These are phyloP conservation scores for Rhamnella rubrinervis DNA, from an alignment of 331 rosid species.

Conservation along the genomic window DNA sequence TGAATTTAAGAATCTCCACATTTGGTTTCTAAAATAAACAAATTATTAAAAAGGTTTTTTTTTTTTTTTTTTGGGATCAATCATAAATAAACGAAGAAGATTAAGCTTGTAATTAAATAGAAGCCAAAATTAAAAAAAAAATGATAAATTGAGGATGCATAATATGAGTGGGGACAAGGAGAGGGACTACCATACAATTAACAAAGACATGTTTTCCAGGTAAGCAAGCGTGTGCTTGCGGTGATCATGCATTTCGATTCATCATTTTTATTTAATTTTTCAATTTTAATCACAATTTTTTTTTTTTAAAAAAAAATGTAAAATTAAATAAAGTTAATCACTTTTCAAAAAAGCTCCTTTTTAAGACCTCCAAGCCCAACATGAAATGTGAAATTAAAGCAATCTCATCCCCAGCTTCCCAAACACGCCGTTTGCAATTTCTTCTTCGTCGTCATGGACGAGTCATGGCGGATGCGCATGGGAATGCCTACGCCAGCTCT, in stretches of 20 bases:
- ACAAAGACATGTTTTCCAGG: constrained; percentile 32
- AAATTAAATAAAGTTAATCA: neutral
- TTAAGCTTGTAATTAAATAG: neutral
- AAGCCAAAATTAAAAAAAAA: neutral
- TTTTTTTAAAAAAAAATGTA: neutral
- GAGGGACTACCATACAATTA: neutral
- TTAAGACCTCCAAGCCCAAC: neutral
- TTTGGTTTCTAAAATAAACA: too few species aligned
- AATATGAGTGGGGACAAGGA: constrained; percentile 18
- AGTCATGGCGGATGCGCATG: constrained; percentile 63
- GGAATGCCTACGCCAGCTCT: constrained; percentile 38
- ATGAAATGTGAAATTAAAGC: constrained; percentile 14
- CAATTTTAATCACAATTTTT: too few species aligned
- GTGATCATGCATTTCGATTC: constrained; percentile 20
- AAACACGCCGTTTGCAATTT: neutral
- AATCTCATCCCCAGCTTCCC: neutral
- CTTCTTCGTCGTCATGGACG: constrained; percentile 54
- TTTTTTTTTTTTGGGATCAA: too few species aligned
- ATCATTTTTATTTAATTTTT: neutral
- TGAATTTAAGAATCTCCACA: too few species aligned
- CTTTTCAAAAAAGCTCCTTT: constrained; percentile 24
- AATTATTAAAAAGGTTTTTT: too few species aligned
- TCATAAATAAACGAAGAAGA: neutral
- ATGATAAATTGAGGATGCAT: neutral
- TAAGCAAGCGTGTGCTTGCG: constrained; percentile 13